Evolutionary conservation across 2,329 filamentous ascomycete species (phyloP).

Genomic region (Cordyceps cateniannulata): DNA sequence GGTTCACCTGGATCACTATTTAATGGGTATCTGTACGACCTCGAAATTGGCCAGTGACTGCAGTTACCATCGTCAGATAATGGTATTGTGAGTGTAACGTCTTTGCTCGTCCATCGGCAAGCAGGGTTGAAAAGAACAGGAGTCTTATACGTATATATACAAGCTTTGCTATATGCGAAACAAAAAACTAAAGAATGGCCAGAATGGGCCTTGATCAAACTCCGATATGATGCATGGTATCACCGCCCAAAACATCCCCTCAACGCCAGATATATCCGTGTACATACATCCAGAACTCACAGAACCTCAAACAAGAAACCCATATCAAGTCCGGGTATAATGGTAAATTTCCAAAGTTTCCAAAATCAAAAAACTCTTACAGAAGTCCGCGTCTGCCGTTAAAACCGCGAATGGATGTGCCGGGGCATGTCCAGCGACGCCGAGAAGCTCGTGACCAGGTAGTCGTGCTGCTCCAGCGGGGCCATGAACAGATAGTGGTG

Average conservation of each 20-base stretch:
- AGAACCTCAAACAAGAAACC: neutral
- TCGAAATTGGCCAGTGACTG: neutral
- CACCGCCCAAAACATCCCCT: neutral
- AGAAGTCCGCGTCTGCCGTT: neutral
- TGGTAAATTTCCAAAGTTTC: neutral
- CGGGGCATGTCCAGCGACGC: conserved; percentile 1
- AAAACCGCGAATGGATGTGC: conserved; percentile 1
- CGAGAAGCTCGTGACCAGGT: neutral
- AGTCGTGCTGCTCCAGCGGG: neutral
- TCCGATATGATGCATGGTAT: conserved; percentile 1
- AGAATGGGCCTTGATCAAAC: neutral
- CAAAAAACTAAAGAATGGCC: neutral
- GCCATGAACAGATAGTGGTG: conserved; percentile 5
- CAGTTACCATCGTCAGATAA: neutral
- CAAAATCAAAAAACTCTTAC: neutral
- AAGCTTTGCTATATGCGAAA: neutral
- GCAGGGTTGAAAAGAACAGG: neutral
- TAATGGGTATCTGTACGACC: neutral
- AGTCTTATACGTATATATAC: neutral
- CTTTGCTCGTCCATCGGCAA: neutral
- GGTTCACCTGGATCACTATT: neutral
- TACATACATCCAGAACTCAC: neutral
- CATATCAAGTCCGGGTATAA: neutral
- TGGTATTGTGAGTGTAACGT: neutral
- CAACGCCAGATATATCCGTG: neutral